Percentiles rank a stretch among this genome's conserved stretches.
phyloP scores from a whole-genome alignment of 768 basidiomycete genomes.

The Boletus sp. region DNA sequence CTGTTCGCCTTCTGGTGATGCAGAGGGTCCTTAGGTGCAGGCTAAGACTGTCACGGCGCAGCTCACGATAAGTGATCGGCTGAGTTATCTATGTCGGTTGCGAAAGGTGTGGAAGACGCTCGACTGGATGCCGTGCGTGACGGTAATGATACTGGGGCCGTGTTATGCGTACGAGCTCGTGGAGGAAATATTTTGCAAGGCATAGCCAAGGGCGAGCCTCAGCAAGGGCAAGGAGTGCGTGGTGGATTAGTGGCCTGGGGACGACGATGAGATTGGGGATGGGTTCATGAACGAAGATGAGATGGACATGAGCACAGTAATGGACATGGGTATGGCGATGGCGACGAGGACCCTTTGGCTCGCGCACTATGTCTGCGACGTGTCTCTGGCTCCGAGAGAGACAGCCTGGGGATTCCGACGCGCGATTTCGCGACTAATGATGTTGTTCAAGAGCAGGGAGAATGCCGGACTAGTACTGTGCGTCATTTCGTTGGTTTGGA shows the following conservation, averaged over 20 bases:
- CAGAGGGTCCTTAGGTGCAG: no score
- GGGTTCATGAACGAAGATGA: background rate
- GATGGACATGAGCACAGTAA: background rate
- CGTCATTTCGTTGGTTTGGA: background rate
- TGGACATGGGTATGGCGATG: background rate
- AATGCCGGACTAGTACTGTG: constrained; percentile 14
- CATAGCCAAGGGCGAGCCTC: constrained; percentile 7
- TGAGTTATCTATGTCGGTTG: constrained; percentile 33
- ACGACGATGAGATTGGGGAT: background rate
- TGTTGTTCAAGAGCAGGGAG: constrained; percentile 36
- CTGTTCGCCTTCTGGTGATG: no score
- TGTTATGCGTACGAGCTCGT: constrained; percentile 62
- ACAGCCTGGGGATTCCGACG: constrained; percentile 40
- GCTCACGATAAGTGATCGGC: constrained; percentile 23
- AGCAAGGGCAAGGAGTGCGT: background rate
- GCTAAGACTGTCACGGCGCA: background rate
- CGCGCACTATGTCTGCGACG: constrained; percentile 23
- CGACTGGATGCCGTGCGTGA: constrained; percentile 22
- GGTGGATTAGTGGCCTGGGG: background rate
- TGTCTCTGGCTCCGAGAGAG: constrained; percentile 31
- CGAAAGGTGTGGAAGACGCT: constrained; percentile 37
- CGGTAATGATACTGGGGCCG: constrained; percentile 33
- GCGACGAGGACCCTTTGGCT: constrained; percentile 11
- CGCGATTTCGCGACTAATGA: constrained; percentile 59
- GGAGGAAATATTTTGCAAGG: constrained; percentile 54